Evolutionary conservation across 768 basidiomycete genomes (phyloP).

Genomic region (Tephrocybe rancida): DNA sequence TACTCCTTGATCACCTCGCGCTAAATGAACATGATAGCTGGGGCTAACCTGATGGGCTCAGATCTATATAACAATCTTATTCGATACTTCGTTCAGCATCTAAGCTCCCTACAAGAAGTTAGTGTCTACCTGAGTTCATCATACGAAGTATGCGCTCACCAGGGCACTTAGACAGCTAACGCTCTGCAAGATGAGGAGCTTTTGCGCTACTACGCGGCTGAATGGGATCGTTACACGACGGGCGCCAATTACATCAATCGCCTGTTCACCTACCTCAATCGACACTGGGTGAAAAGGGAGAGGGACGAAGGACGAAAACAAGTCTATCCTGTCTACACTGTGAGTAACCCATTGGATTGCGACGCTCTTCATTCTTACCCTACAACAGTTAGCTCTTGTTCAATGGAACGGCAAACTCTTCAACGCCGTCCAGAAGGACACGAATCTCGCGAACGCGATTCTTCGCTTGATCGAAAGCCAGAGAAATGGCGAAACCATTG

Average conservation of each 20-base stretch:
- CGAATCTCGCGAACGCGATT: constrained; percentile 85
- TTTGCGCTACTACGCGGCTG: constrained; percentile 85
- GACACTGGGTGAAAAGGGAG: constrained; percentile 99
- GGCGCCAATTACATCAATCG: constrained; percentile 98
- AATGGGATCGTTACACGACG: constrained; percentile 97
- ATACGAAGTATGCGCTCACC: constrained; percentile 15
- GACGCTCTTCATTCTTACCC: background rate
- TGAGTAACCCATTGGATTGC: constrained; percentile 37
- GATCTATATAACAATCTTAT: constrained; percentile 96
- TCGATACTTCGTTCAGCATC: constrained; percentile 85
- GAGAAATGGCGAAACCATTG: constrained; percentile 92
- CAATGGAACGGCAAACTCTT: constrained; percentile 97
- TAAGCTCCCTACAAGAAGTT: constrained; percentile 63
- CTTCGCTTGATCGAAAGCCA: constrained; percentile 91
- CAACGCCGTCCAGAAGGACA: constrained; percentile 81
- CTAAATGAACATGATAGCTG: constrained; percentile 51
- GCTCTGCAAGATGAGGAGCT: constrained; percentile 83
- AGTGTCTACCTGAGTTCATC: constrained; percentile 11
- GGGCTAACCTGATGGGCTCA: constrained; percentile 95
- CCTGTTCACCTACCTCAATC: constrained; percentile 96
- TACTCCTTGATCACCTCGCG: constrained; percentile 35
- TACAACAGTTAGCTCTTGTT: constrained; percentile 83
- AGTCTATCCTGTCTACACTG: constrained; percentile 95
- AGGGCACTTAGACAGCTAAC: constrained; percentile 64
- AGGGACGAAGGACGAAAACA: constrained; percentile 95